phyloP scores from a whole-genome alignment of 768 basidiomycete species.

The Hydnum rufescens region DNA sequence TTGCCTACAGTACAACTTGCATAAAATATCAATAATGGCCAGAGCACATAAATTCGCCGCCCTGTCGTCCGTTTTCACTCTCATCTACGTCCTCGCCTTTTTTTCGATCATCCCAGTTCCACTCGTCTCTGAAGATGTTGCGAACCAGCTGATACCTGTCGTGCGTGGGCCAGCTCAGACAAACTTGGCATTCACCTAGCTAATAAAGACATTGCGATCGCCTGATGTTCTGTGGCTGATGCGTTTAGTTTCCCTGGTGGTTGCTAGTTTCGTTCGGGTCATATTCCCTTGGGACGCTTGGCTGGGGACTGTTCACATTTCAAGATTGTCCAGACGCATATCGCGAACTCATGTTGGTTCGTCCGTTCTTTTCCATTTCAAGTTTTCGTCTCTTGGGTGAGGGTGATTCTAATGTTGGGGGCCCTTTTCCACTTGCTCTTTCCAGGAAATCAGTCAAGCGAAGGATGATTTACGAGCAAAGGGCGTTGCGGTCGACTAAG shows the following conservation, averaged over 20 bases:
- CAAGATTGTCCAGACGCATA: constrained; percentile 10
- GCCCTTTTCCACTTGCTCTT: neutral
- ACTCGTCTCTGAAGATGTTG: constrained; percentile 2
- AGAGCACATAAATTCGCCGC: constrained; percentile 8
- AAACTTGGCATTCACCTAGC: neutral
- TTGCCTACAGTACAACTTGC: too few species aligned
- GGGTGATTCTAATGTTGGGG: neutral
- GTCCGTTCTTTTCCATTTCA: neutral
- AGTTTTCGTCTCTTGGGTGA: neutral
- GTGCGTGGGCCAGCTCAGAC: neutral
- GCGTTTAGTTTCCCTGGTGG: constrained; percentile 9
- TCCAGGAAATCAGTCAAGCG: constrained; percentile 9
- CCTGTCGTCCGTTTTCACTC: neutral
- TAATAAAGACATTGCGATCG: neutral
- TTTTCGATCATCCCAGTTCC: constrained; percentile 9
- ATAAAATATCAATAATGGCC: constrained; percentile 9
- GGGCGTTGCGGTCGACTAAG: constrained; percentile 9
- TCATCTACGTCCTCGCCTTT: constrained; percentile 6
- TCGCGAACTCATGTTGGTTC: constrained; percentile 9
- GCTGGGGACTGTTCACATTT: constrained; percentile 10
- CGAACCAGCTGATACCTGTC: constrained; percentile 8
- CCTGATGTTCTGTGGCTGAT: neutral
- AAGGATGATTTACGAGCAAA: constrained; percentile 9
- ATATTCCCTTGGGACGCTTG: constrained; percentile 9
- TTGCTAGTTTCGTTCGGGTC: constrained; percentile 9